Evolutionary conservation across 2,329 filamentous ascomycete species (phyloP).

Genomic region (Calonectria honghensis): DNA sequence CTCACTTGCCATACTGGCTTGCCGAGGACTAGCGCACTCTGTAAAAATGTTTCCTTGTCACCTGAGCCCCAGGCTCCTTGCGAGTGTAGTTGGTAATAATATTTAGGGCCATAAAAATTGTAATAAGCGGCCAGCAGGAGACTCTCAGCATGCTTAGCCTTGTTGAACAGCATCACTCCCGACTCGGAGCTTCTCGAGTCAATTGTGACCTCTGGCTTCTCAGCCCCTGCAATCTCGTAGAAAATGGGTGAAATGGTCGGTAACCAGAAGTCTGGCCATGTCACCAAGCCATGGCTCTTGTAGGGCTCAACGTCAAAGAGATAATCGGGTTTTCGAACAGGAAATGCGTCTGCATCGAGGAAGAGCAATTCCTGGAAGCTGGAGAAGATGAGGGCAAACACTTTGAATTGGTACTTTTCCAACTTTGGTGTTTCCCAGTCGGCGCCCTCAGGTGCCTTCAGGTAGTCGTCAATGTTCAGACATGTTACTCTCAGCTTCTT

Average conservation of each 20-base stretch:
- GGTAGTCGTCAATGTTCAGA: slow-evolving; percentile 50
- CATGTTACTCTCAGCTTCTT: slow-evolving; percentile 40
- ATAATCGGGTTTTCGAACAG: slow-evolving; percentile 45
- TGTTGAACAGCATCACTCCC: slow-evolving; percentile 50
- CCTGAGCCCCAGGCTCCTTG: slow-evolving; percentile 54
- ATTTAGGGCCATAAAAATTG: slow-evolving; percentile 50
- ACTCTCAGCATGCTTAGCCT: slow-evolving; percentile 49
- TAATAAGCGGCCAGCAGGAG: slow-evolving; percentile 50
- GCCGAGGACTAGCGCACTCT: slow-evolving; percentile 45
- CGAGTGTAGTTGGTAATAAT: slow-evolving; percentile 53
- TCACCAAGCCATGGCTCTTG: slow-evolving; percentile 46
- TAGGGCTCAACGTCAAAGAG: slow-evolving; percentile 49
- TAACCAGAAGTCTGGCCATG: slow-evolving; percentile 54
- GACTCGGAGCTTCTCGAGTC: slow-evolving; percentile 50
- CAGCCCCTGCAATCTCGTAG: slow-evolving; percentile 46
- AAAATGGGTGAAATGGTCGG: slow-evolving; percentile 52
- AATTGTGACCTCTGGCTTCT: slow-evolving; percentile 45
- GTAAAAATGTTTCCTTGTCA: slow-evolving; percentile 52
- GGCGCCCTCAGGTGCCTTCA: slow-evolving; percentile 33
- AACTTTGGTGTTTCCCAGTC: slow-evolving; percentile 34
- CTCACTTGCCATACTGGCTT: slow-evolving; percentile 50
- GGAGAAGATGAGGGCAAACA: slow-evolving; percentile 49
- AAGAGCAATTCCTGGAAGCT: slow-evolving; percentile 51
- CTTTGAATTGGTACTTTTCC: slow-evolving; percentile 49
- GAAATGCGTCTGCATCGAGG: slow-evolving; percentile 52